Percentiles rank a stretch among this genome's conserved stretches.
These are phyloP conservation scores for Castanopsis chinensis DNA, from an alignment of 306 rosid genomes.

Conservation along the genomic window DNA sequence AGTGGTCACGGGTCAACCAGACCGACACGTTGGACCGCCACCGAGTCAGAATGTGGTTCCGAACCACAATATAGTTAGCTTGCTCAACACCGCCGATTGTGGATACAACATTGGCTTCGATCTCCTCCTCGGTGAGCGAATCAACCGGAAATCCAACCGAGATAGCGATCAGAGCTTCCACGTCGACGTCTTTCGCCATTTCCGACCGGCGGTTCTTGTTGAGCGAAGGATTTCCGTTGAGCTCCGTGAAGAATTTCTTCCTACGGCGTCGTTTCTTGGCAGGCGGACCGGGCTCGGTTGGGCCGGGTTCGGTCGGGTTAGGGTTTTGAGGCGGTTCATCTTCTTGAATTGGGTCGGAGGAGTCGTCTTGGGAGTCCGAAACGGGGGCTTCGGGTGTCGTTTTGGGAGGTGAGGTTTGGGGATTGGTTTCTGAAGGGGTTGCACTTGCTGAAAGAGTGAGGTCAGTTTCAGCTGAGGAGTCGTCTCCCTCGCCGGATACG, in stretches of 20 bases:
- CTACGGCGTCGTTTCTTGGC: constrained; percentile 77
- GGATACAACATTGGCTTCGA: constrained; percentile 79
- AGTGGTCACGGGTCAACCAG: constrained; percentile 66
- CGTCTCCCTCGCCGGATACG: constrained; percentile 25
- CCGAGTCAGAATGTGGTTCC: constrained; percentile 74
- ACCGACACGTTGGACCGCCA: constrained; percentile 74
- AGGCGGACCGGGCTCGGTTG: constrained; percentile 36
- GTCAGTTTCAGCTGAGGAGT: constrained; percentile 44
- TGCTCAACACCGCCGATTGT: constrained; percentile 77
- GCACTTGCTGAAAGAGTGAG: constrained; percentile 31
- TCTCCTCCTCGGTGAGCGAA: constrained; percentile 84
- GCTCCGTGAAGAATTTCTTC: constrained; percentile 85
- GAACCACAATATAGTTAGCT: constrained; percentile 66
- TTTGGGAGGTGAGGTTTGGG: constrained; percentile 34
- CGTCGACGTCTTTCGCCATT: constrained; percentile 59
- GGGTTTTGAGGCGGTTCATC: constrained; percentile 23
- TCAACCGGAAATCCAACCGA: constrained; percentile 88
- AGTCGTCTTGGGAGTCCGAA: constrained; percentile 58
- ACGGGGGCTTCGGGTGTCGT: constrained; percentile 34
- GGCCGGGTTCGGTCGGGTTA: constrained; percentile 17
- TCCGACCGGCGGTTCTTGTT: constrained; percentile 64
- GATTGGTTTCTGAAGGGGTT: constrained; percentile 31
- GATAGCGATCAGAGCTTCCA: constrained; percentile 74
- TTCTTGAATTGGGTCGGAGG: constrained; percentile 52
- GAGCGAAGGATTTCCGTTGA: constrained; percentile 47